Evolutionary conservation across 345 rosid genomes (phyloP).

Genomic region (Eucalyptus curtisii): DNA sequence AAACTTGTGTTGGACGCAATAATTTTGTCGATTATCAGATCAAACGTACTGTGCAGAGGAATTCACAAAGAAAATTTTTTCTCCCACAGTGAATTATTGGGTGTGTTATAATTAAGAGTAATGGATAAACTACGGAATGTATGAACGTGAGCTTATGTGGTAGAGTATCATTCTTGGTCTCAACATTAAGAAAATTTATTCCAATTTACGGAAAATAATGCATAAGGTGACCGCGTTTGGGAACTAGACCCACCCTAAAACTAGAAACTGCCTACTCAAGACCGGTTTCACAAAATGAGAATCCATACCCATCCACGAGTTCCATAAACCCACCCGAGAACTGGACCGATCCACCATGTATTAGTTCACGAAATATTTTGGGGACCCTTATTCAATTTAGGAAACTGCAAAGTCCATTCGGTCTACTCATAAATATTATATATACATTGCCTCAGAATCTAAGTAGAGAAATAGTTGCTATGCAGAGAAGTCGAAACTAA

Average conservation of each 20-base stretch:
- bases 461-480: background rate
- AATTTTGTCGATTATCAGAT: background rate
- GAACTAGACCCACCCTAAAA: background rate
- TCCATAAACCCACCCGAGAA: background rate
- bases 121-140: too few relatives aligned
- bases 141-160: background rate
- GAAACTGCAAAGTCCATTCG: background rate
- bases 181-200: background rate
- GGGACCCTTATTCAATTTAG: background rate
- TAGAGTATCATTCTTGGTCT: background rate
- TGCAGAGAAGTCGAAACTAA: background rate
- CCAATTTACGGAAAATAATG: background rate
- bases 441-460: background rate
- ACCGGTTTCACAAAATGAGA: background rate
- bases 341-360: background rate
- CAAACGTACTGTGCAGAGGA: background rate
- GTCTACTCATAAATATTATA: background rate
- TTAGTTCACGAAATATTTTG: background rate
- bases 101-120: background rate
- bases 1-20: background rate
- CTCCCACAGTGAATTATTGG: background rate
- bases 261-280: background rate
- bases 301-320: background rate
- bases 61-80: background rate
- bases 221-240: background rate